phyloP scores from a whole-genome alignment of 1,284 basidiomycete genomes.

The Xanthoconium separans region DNA sequence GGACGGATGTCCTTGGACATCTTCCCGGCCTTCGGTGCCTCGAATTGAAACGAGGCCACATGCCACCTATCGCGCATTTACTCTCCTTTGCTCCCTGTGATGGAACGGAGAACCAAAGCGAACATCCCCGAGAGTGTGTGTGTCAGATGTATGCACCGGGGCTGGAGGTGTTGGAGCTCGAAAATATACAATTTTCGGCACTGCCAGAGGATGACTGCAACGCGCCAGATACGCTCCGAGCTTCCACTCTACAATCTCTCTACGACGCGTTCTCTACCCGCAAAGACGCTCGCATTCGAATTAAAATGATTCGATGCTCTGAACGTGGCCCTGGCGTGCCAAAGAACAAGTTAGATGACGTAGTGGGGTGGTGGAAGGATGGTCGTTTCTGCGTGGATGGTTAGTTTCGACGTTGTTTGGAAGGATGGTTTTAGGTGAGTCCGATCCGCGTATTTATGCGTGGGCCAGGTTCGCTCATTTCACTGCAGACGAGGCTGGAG shows the following conservation, averaged over 20 bases:
- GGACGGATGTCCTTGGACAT: background rate
- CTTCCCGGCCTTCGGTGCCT: background rate
- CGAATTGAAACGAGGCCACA: background rate
- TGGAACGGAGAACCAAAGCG: background rate
- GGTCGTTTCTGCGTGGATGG: too few species aligned
- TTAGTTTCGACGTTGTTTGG: too few species aligned
- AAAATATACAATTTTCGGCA: background rate
- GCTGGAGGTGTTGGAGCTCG: background rate
- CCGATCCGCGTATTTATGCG: too few species aligned
- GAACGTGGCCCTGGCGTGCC: too few species aligned
- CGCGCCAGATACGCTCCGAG: too few species aligned
- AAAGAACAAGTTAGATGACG: background rate
- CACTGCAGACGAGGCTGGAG: too few species aligned
- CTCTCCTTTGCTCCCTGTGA: background rate
- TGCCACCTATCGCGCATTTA: background rate
- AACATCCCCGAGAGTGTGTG: background rate
- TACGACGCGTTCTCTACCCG: too few species aligned
- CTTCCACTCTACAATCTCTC: too few species aligned
- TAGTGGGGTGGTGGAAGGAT: background rate
- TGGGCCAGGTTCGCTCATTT: too few species aligned
- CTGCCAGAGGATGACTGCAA: background rate
- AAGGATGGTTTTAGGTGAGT: too few species aligned
- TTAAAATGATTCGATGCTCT: too few species aligned
- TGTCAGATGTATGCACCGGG: background rate
- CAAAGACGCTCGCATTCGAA: too few species aligned